A percentile compares a stretch with the other conserved stretches of the same genome.
phyloP scores from a whole-genome alignment of 2,329 filamentous ascomycete genomes.

The Rugonectria rugulosa region DNA sequence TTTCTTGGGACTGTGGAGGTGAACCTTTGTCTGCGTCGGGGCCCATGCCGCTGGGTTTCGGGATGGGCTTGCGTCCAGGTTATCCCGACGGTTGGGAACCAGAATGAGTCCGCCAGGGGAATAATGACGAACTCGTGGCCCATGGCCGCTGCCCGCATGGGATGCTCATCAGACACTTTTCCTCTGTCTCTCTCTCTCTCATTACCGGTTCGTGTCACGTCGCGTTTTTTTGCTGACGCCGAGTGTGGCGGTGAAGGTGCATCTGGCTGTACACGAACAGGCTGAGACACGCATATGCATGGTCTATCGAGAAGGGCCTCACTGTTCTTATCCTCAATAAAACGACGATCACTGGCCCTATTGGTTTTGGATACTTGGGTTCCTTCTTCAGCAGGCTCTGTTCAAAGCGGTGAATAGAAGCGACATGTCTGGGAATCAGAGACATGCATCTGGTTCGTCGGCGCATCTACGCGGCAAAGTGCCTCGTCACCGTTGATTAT shows the following conservation, averaged over 20 bases:
- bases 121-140: constrained; percentile 13
- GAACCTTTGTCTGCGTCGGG: no score
- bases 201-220: not conserved
- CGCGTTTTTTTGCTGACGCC: not conserved
- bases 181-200: not conserved
- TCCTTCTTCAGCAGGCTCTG: not conserved
- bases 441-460: not conserved
- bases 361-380: not conserved
- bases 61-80: constrained; percentile 19
- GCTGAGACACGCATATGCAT: not conserved
- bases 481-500: not conserved
- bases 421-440: constrained; percentile 1
- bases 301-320: no score
- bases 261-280: not conserved
- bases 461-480: not conserved
- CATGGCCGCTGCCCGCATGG: constrained; percentile 8
- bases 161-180: not conserved
- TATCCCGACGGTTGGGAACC: not conserved
- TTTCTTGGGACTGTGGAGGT: no score
- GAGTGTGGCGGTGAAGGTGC: not conserved
- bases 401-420: constrained; percentile 17
- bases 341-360: constrained; percentile 7
- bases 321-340: not conserved
- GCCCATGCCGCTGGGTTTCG: no score
- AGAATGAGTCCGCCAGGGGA: constrained; percentile 15